Evolutionary conservation across 2,329 filamentous ascomycete species (phyloP).

Genomic region (Monosporascus sp.): DNA sequence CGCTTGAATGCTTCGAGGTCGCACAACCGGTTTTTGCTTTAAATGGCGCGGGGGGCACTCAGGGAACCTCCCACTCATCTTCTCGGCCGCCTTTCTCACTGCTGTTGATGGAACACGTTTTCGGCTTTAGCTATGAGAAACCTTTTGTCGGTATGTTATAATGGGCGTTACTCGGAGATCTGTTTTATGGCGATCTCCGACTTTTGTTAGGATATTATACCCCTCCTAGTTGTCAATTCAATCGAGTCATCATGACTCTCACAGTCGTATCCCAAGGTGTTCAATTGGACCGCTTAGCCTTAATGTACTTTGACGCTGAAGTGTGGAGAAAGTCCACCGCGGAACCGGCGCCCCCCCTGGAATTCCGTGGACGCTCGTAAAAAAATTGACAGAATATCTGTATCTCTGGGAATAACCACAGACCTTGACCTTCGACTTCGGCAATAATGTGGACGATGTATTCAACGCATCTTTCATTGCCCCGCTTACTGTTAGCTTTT

Average conservation of each 20-base stretch:
- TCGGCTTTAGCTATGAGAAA: slow-evolving; percentile 15
- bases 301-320: slow-evolving; percentile 62
- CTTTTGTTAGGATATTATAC: slow-evolving; percentile 42
- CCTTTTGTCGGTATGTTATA: slow-evolving; percentile 16
- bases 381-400: slow-evolving; percentile 60
- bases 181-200: slow-evolving; percentile 5
- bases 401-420: slow-evolving; percentile 53
- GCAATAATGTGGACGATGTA: slow-evolving; percentile 52
- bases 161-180: not conserved
- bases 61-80: not conserved
- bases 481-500: slow-evolving; percentile 57
- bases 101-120: slow-evolving; percentile 16
- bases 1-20: slow-evolving; percentile 18
- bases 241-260: slow-evolving; percentile 58
- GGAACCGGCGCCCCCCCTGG: slow-evolving; percentile 53
- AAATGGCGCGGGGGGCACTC: not conserved
- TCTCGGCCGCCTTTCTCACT: slow-evolving; percentile 4
- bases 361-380: slow-evolving; percentile 59
- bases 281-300: slow-evolving; percentile 59
- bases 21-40: slow-evolving; percentile 10
- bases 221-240: slow-evolving; percentile 57
- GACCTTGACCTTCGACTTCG: slow-evolving; percentile 62
- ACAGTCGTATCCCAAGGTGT: slow-evolving; percentile 57
- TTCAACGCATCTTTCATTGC: slow-evolving; percentile 59
- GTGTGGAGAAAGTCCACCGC: slow-evolving; percentile 64